Evolutionary conservation across 2,329 filamentous ascomycete species (phyloP).

Genomic region (Aspergillus tubingensis): DNA sequence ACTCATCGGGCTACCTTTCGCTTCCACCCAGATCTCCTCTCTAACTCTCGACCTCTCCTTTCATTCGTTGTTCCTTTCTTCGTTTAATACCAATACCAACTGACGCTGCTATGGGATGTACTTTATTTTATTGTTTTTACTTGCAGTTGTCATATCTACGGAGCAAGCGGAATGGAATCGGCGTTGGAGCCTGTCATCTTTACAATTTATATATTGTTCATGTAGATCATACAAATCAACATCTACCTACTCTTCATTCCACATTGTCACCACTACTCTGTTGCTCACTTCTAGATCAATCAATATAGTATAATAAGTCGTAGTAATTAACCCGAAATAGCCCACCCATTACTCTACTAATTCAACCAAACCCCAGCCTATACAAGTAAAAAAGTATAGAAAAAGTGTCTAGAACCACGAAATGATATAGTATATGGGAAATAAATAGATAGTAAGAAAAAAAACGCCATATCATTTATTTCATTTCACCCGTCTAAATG

Average conservation of each 20-base stretch:
- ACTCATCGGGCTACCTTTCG: neutral
- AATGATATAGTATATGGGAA: neutral
- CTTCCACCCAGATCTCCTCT: conserved; percentile 1
- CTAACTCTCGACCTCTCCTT: neutral
- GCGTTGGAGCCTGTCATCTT: neutral
- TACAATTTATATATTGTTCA: neutral
- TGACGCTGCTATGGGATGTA: conserved; percentile 17
- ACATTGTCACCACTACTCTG: too few species aligned
- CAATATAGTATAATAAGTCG: too few species aligned
- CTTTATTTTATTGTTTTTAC: neutral
- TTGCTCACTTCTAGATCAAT: too few species aligned
- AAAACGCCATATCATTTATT: neutral
- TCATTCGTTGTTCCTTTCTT: neutral
- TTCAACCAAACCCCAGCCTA: too few species aligned
- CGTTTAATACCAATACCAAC: conserved; percentile 10
- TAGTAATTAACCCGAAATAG: too few species aligned
- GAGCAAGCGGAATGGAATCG: neutral
- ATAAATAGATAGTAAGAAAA: neutral
- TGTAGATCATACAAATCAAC: neutral
- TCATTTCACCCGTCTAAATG: conserved; percentile 3
- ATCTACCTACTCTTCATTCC: too few species aligned
- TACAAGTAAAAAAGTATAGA: too few species aligned
- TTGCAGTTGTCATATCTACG: neutral
- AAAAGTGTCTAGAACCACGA: too few species aligned
- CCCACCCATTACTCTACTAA: too few species aligned